Evolutionary conservation across 352 stramenopile genomes (phyloP).

Genomic region (Pythium aphanidermatum): DNA sequence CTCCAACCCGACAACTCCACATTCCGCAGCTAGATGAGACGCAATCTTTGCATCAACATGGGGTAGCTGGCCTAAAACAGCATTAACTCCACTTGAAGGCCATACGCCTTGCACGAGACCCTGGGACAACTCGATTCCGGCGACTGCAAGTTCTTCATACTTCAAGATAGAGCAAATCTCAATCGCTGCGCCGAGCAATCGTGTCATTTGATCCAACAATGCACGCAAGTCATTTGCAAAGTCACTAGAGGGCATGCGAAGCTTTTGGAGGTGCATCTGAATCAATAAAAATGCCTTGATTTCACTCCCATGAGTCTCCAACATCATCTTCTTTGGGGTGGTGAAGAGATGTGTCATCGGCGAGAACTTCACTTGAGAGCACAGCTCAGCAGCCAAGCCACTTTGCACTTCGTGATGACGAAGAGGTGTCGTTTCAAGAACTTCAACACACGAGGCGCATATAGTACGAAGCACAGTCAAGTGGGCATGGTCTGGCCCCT

Average conservation of each 20-base stretch:
- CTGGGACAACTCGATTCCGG: conserved; percentile 49
- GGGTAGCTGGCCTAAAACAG: conserved; percentile 42
- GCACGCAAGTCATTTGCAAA: conserved; percentile 96
- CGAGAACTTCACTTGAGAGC: conserved; percentile 49
- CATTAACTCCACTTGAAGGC: conserved; percentile 19
- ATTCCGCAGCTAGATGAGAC: conserved; percentile 1
- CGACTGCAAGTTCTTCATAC: conserved; percentile 40
- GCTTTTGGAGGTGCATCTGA: conserved; percentile 92
- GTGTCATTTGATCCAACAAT: conserved; percentile 94
- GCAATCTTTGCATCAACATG: conserved; percentile 27
- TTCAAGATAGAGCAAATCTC: conserved; percentile 79
- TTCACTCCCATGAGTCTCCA: conserved; percentile 74
- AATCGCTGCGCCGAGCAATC: conserved; percentile 92
- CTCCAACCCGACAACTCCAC: conserved; percentile 4
- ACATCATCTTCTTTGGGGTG: conserved; percentile 42
- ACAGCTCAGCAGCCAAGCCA: conserved; percentile 45
- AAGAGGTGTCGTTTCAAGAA: conserved; percentile 92
- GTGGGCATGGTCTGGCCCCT: conserved; percentile 12
- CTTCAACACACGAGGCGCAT: conserved; percentile 84
- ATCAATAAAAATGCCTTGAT: conserved; percentile 89
- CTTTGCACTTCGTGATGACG: conserved; percentile 97
- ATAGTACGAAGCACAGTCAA: conserved; percentile 36
- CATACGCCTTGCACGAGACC: conserved; percentile 48
- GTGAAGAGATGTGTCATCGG: conserved; percentile 51
- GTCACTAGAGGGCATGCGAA: conserved; percentile 95